Conservation (phyloP, 768 basidiomycete genomes). For the Leccinum pellstonianum region DNA sequence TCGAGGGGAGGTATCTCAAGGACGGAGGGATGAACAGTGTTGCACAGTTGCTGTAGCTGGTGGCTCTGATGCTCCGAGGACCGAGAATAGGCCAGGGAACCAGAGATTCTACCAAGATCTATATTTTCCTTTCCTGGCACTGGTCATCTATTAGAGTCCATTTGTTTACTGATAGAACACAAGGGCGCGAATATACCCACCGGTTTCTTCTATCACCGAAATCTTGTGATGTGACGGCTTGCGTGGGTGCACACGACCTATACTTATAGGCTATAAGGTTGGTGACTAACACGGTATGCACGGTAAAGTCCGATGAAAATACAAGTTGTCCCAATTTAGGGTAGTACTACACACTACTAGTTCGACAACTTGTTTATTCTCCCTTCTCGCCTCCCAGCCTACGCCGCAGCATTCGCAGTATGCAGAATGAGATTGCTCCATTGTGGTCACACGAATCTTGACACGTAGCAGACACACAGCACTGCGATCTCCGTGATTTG, state of each 20-base stretch:
- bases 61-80: no score
- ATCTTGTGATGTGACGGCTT: not conserved
- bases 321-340: no score
- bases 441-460: slow-evolving; percentile 1
- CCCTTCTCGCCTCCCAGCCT: not conserved
- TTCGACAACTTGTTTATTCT: not conserved
- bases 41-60: no score
- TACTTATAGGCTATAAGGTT: no score
- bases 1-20: slow-evolving; percentile 33
- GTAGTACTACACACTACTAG: no score
- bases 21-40: no score
- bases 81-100: slow-evolving; percentile 8
- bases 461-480: not conserved
- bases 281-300: no score
- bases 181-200: not conserved
- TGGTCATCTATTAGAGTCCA: not conserved
- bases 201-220: not conserved
- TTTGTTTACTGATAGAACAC: not conserved
- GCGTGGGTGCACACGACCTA: not conserved
- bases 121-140: no score
- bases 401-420: not conserved
- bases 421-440: not conserved
- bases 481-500: not conserved
- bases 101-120: slow-evolving; percentile 8
- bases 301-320: no score